Conservation (phyloP, 345 rosid species). For the Hibiscus trionum region DNA sequence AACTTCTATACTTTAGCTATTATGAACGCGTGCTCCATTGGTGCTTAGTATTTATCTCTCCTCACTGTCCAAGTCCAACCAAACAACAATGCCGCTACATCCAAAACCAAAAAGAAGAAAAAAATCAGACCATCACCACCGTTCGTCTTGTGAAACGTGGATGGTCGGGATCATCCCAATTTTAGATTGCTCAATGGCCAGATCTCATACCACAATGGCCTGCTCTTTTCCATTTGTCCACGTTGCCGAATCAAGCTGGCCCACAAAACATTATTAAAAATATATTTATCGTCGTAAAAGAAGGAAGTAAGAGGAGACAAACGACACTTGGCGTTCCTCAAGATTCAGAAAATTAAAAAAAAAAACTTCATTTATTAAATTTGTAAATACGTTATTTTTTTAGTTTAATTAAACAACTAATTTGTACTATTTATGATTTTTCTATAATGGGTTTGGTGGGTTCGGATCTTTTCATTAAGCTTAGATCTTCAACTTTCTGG, state of each 20-base stretch:
- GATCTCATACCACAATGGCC: background rate
- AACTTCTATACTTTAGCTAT: too few relatives aligned
- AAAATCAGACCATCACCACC: background rate
- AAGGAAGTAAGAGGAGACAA: background rate
- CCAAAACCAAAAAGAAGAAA: background rate
- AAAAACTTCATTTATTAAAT: background rate
- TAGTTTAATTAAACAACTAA: background rate
- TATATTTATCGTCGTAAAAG: conserved; percentile 21
- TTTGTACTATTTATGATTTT: background rate
- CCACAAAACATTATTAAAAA: conserved; percentile 16
- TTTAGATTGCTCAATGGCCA: conserved; percentile 4
- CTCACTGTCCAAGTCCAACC: background rate
- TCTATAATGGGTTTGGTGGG: background rate
- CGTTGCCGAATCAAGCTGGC: conserved; percentile 25
- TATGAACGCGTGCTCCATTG: background rate
- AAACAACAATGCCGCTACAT: background rate
- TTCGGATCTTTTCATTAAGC: background rate
- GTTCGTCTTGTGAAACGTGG: conserved; percentile 24
- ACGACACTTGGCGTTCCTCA: conserved; percentile 34
- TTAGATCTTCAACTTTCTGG: background rate
- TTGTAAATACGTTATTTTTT: background rate
- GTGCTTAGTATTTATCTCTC: background rate
- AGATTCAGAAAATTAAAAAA: background rate
- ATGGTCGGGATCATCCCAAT: background rate
- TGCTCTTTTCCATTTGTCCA: conserved; percentile 25